Conservation (phyloP, 2,329 filamentous ascomycete species). For the Blastomyces emzantsi region DNA sequence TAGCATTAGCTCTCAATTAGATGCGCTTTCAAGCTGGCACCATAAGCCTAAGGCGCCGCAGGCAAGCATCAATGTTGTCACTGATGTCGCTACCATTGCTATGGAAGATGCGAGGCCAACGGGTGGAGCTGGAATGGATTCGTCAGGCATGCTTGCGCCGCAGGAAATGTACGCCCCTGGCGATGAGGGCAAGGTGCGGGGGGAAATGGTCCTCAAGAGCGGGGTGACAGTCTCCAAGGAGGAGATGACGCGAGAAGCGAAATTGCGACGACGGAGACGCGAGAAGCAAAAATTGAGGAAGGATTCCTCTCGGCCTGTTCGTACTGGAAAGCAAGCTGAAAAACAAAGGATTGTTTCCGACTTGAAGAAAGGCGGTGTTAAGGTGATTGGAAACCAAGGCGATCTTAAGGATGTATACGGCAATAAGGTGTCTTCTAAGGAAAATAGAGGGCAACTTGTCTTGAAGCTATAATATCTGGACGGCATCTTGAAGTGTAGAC, state of each 20-base stretch:
- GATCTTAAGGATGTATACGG: conserved; percentile 77
- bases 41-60: conserved; percentile 84
- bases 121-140: conserved; percentile 55
- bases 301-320: conserved; percentile 41
- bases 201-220: conserved; percentile 67
- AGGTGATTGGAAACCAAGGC: conserved; percentile 84
- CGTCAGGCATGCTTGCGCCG: conserved; percentile 67
- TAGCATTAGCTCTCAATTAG: conserved; percentile 68
- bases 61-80: conserved; percentile 73
- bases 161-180: conserved; percentile 89
- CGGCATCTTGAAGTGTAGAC: background rate
- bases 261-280: conserved; percentile 62
- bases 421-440: conserved; percentile 51
- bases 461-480: conserved; percentile 29
- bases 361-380: conserved; percentile 77
- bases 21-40: conserved; percentile 86
- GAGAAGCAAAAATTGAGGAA: conserved; percentile 78
- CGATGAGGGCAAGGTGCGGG: conserved; percentile 51
- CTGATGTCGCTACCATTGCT: conserved; percentile 79
- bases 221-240: conserved; percentile 70
- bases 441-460: conserved; percentile 22
- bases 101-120: conserved; percentile 95
- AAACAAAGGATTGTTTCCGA: conserved; percentile 53
- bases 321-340: conserved; percentile 33
- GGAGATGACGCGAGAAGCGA: conserved; percentile 84